Base-by-base conservation (phyloP, 169 alveolate genomes). In the Plasmodium billcollinsi region DNA sequence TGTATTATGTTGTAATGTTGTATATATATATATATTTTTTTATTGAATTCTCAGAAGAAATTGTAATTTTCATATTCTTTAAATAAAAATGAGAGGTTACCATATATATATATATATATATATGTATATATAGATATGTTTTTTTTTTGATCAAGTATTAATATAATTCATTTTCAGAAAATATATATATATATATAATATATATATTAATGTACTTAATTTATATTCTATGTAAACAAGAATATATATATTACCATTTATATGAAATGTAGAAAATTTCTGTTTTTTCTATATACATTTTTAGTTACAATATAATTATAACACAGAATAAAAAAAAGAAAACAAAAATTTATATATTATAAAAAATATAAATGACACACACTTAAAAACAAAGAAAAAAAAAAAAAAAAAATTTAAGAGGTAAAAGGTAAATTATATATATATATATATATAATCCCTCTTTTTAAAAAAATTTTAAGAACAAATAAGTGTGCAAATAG, bases 401-500 rank as follows among this genome's bases (percentile, higher is more conserved):
- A 74, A 59, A 74, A 58, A 33, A 49, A 50, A 67, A 15, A 67
- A 24, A 74, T 18, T 59, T 20, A 39, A 65, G 24, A 61, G n/a
- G 18, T 61, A 61, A 9, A n/a, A 61, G 21, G 26, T 52, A 61
- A 45, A 54, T 73, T 29, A 20, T 58, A 7, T 56, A 33, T 33
- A 33, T 29, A 20, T 58, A 7, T 56, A 33, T 33, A 33, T 33
- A 33, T 33, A 33, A 33, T 33, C 45, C 45, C 45, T 33, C 8
- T 33, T 59, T 61, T 50, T 47, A 74, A 65, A 33, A 33, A 33
- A 5, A 2, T 33, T 33, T 43, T 74, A 67, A 74, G 67, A 74
- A 63, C 88, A 59, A 59, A 59, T 15, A 62, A 52, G 88, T 74
- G 88, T 74, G 74, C 88, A 78, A 78, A 65, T 66, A 47, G 59